Percentiles rank a stretch among this genome's conserved stretches.
Evolutionary conservation across 495 filamentous ascomycete genomes (phyloP).

Genomic region (Hyaloscypha finlandica): DNA sequence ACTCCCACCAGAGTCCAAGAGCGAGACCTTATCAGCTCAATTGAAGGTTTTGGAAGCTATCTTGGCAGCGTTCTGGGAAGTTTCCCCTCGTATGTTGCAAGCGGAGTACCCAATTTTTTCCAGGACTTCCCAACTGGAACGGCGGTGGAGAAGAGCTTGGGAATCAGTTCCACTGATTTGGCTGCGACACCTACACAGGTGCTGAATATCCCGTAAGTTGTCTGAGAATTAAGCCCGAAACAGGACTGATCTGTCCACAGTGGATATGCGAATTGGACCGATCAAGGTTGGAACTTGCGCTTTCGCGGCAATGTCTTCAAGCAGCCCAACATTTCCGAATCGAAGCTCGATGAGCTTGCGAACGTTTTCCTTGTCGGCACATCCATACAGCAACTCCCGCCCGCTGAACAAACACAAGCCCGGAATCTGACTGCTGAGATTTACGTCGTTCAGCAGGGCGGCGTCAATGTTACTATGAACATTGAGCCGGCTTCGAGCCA

Average conservation of each 20-base stretch:
- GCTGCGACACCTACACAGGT: slow-evolving; percentile 66
- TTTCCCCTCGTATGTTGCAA: slow-evolving; percentile 62
- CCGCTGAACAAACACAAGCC: slow-evolving; percentile 62
- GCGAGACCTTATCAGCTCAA: slow-evolving; percentile 36
- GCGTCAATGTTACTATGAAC: slow-evolving; percentile 62
- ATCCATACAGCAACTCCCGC: slow-evolving; percentile 57
- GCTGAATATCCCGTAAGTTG: slow-evolving; percentile 63
- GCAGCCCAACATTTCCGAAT: slow-evolving; percentile 63
- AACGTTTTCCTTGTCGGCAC: slow-evolving; percentile 69
- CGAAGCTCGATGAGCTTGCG: slow-evolving; percentile 64
- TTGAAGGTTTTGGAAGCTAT: slow-evolving; percentile 49
- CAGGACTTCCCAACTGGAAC: slow-evolving; percentile 64
- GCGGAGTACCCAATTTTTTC: slow-evolving; percentile 67
- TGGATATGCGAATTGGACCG: slow-evolving; percentile 83
- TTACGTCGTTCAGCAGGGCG: slow-evolving; percentile 68
- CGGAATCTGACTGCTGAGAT: slow-evolving; percentile 72
- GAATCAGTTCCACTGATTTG: slow-evolving; percentile 57
- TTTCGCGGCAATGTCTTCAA: slow-evolving; percentile 83
- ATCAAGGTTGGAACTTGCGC: slow-evolving; percentile 70
- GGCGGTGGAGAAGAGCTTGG: slow-evolving; percentile 58
- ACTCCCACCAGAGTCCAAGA: slow-evolving; percentile 33
- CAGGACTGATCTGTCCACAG: slow-evolving; percentile 32
- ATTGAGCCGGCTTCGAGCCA: slow-evolving; percentile 50
- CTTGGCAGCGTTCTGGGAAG: slow-evolving; percentile 47
- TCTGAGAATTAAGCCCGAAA: background rate